Base-by-base conservation (phyloP, 306 rosid species). In the Prunus mume region DNA sequence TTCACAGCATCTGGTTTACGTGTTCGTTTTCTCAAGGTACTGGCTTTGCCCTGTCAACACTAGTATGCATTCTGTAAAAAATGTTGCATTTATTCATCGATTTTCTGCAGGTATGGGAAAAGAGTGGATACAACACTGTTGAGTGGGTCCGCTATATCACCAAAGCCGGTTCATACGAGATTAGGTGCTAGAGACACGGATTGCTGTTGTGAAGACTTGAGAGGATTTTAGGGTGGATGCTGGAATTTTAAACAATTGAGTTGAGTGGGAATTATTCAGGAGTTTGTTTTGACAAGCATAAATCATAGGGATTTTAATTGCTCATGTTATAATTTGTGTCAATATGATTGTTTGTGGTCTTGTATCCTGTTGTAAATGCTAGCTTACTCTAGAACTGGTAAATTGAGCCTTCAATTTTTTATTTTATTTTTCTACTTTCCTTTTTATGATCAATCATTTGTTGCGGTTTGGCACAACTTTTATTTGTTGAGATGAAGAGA, bases 141-240 rank as follows among this genome's bases (percentile, higher is more conserved):
- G 99, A 96, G 83, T 96, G 99, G 99, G 99, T 96, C 87, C 97
- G 97, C 73, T 92, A 92, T 76, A 96, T 96, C 68, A 96, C 96
- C 13, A 96, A 96, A 82, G 99, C 93, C 2, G 99, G 99, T 61
- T 91, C 99, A 9, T 92, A 96, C 43, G 99, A 96, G 84, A 77
- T 96, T 78, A 88, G 99, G 86, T 89, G 96, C 89, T 96, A 88
- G 86, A 81, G 68, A 68, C 73, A 69, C 47, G 8, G 75, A 70
- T 68, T 81, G 80, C 54, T 66, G 71, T 14, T 43, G 46, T 65
- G 38, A 63, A 64, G 68, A 72, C 62, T 55, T 30, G 58, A 64
- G 66, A 69, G 19, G 43, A 69, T 46, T 38, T 65, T 76, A 72
- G 41, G 55, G 43, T 72, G 74, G 81, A 61, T 76, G 78, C 50